Conservation (phyloP, 768 basidiomycete species). For the Pleurotus ostreatus region DNA sequence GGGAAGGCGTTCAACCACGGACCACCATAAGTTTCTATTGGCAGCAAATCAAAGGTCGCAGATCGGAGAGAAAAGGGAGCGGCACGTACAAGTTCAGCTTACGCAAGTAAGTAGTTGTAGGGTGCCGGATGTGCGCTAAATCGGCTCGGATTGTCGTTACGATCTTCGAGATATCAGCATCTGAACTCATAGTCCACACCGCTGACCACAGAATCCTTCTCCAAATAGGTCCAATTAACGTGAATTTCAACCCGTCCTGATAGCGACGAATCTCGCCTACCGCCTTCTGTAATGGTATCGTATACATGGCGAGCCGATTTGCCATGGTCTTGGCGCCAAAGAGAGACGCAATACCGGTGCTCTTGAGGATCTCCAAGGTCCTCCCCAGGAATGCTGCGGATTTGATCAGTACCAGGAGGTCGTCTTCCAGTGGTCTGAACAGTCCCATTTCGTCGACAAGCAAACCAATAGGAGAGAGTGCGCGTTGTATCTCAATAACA, state of each 20-base stretch:
- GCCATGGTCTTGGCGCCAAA: background rate
- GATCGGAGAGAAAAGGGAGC: no score
- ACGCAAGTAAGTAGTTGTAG: no score
- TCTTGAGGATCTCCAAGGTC: background rate
- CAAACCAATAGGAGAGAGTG: background rate
- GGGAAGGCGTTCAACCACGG: no score
- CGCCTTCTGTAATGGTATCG: background rate
- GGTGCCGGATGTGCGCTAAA: background rate
- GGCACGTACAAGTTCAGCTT: no score
- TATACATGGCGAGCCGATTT: background rate
- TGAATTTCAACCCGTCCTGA: background rate
- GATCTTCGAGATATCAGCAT: background rate
- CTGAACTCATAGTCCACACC: background rate
- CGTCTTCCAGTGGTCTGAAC: background rate
- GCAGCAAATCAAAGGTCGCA: no score
- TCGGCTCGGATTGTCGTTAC: background rate
- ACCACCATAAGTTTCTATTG: no score
- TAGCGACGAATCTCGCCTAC: background rate
- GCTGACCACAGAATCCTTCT: background rate
- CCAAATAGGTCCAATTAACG: background rate
- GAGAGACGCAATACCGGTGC: background rate
- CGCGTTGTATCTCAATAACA: background rate
- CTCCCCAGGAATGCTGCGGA: background rate
- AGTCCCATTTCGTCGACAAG: background rate
- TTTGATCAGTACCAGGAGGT: background rate